These are phyloP conservation scores for Nigrospora oryzae DNA, from an alignment of 2,329 filamentous ascomycete species.

Conservation along the genomic window DNA sequence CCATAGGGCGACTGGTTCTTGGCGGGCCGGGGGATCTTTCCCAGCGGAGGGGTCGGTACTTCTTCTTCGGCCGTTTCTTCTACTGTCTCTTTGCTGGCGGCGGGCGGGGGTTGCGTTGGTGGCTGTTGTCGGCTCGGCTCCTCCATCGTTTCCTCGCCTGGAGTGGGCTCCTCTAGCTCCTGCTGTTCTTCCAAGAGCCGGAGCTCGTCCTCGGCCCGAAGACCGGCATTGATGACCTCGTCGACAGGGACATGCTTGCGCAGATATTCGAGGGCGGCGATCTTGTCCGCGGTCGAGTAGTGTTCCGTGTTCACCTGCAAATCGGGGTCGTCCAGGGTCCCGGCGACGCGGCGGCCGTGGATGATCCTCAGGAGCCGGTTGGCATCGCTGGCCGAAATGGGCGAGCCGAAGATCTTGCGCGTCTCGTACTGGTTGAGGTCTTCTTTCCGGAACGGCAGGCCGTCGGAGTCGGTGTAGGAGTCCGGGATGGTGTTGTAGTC, in stretches of 20 bases:
- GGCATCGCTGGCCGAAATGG: conserved; percentile 32
- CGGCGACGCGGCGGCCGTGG: conserved; percentile 55
- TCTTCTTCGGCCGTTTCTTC: not conserved
- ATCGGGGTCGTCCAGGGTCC: conserved; percentile 52
- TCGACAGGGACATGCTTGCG: conserved; percentile 46
- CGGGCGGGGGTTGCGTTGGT: too few species aligned
- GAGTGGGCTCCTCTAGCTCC: conserved; percentile 9
- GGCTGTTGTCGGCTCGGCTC: conserved; percentile 4
- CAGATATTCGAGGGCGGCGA: conserved; percentile 44
- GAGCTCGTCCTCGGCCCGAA: conserved; percentile 56
- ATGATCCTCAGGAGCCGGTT: conserved; percentile 49
- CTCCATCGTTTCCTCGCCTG: conserved; percentile 10
- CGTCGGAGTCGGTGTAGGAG: conserved; percentile 45
- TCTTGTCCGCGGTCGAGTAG: conserved; percentile 32
- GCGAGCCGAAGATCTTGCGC: conserved; percentile 38
- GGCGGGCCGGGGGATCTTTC: conserved; percentile 19
- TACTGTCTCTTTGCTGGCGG: conserved; percentile 6
- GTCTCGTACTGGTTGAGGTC: conserved; percentile 42
- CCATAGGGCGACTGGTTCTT: conserved; percentile 45
- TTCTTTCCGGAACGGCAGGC: conserved; percentile 41
- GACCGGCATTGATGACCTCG: conserved; percentile 51
- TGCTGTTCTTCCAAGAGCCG: conserved; percentile 34
- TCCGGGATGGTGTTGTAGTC: conserved; percentile 50
- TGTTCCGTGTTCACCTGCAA: conserved; percentile 36
- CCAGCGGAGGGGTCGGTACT: conserved; percentile 6